phyloP scores from a whole-genome alignment of 768 basidiomycete genomes.

The Gelatoporia subvermispora region DNA sequence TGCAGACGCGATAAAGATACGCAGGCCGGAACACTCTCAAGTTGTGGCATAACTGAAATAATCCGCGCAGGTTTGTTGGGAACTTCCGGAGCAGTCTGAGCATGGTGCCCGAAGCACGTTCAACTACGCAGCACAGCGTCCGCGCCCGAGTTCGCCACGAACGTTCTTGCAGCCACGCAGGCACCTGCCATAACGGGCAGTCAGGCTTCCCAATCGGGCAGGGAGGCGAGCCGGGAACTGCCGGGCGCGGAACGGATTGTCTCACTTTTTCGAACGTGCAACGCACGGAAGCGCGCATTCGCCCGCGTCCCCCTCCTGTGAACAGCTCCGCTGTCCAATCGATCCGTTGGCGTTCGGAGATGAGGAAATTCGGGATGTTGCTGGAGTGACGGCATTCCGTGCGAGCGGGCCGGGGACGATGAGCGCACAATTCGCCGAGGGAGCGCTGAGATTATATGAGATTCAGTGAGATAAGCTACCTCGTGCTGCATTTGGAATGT shows the following conservation, averaged over 20 bases:
- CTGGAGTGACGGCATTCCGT: too few species aligned
- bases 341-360: too few species aligned
- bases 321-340: too few species aligned
- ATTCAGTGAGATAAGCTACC: too few species aligned
- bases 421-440: not conserved
- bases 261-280: too few species aligned
- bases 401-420: too few species aligned
- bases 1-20: too few species aligned
- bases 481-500: too few species aligned
- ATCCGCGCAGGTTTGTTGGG: not conserved
- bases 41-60: too few species aligned
- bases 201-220: not conserved
- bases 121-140: too few species aligned
- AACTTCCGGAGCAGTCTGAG: not conserved
- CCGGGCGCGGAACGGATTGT: not conserved
- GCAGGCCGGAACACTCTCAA: not conserved
- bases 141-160: not conserved
- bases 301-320: too few species aligned
- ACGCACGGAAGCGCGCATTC: too few species aligned
- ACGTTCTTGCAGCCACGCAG: not conserved
- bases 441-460: not conserved
- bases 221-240: not conserved
- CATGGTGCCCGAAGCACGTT: not conserved
- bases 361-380: not conserved
- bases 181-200: conserved; percentile 1